Evolutionary conservation across 1,284 basidiomycete genomes (phyloP).

Genomic region (Heterobasidion occidentale): DNA sequence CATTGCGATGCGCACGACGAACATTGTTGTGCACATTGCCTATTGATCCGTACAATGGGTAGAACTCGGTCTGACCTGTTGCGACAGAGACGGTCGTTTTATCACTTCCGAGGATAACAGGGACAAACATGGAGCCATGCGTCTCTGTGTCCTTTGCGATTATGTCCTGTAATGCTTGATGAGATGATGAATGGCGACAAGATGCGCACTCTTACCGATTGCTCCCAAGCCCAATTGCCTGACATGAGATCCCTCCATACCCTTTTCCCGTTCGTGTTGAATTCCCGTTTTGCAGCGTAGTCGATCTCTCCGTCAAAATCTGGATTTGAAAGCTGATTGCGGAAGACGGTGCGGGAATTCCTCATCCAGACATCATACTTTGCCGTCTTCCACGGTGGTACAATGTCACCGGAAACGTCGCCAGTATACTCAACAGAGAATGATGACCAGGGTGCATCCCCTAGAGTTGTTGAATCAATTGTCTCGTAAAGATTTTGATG

Average conservation of each 20-base stretch:
- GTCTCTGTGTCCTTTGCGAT: constrained; percentile 8
- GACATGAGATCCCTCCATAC: not conserved
- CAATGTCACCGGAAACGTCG: not conserved
- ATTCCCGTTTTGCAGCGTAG: not conserved
- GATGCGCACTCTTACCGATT: not conserved
- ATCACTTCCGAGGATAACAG: constrained; percentile 14
- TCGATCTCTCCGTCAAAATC: not conserved
- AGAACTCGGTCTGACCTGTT: constrained; percentile 15
- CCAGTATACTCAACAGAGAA: not conserved
- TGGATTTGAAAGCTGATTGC: not conserved
- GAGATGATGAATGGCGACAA: not conserved
- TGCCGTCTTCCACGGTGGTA: not conserved
- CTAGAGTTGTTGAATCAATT: not conserved
- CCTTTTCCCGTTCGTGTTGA: not conserved
- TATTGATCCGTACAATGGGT: constrained; percentile 15
- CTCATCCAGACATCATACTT: not conserved
- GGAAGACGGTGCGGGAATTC: not conserved
- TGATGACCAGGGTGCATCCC: not conserved
- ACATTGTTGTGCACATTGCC: constrained; percentile 15
- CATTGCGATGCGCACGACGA: constrained; percentile 15
- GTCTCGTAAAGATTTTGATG: not conserved
- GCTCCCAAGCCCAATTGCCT: not conserved
- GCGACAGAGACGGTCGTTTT: constrained; percentile 19
- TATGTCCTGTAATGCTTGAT: constrained; percentile 1
- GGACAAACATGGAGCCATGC: constrained; percentile 3